Evolutionary conservation across 2,329 filamentous ascomycete species (phyloP), one percentile per base, ranked within the genome.

Genomic region (Epichloe sylvatica): DNA sequence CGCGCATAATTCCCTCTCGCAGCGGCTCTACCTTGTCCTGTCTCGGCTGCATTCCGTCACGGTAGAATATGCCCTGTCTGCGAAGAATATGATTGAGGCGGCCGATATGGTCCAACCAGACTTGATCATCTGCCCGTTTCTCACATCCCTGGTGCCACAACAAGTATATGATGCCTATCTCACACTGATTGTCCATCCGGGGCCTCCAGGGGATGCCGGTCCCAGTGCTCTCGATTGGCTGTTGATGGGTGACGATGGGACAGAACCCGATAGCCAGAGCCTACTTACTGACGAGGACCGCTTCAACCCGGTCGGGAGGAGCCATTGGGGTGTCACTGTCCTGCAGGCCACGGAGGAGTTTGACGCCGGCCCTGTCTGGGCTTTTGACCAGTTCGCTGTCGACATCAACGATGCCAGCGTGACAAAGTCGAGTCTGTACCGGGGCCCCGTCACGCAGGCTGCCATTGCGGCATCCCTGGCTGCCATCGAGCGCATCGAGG

Each of bases 311-410:
- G 52, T 52, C 8, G 68, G 68, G 11, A 63, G 67, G 21, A 59
- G 63, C 2, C 61, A 69, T 51, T 70, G 68, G 67, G 67, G 64
- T 5, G 60, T 70, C 9, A 69, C 68, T 3, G 62, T 69, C 17
- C 55, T 64, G 6, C 62, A 70, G 53, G 67, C 68, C 9, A 65
- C 65, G 17, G 66, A 64, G 47, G 59, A 68, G 42, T 65, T 70
- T 49, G 68, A 70, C 47, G 66, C 65, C n/a, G 68, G 68, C 6
- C 68, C 67, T 0, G 65, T 70, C 7, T 70, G 68, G 67, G 67
- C 67, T 1, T 70, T 64, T 50, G 66, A 70, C 37, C 67, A 70
- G 51, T 70, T 70, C 52, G 54, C 60, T 5, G 56, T 70, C 49
- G 55, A 69, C 55, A 69, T 70, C 47, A 66, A 70, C 52, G 63